Evolutionary conservation across 306 rosid genomes (phyloP).

Genomic region (Medicago truncatula): MtrunA17r5.0-ANR NC_053049.1:48288001-48288500

Average conservation of each 20-base stretch:
- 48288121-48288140: constrained; percentile 21
- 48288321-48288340: constrained; percentile 8
- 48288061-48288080: neutral
- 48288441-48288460: constrained; percentile 34
- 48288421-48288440: constrained; percentile 21
- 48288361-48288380: constrained; percentile 49
- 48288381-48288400: constrained; percentile 63
- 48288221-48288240: constrained; percentile 95
- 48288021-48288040: neutral
- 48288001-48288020: neutral
- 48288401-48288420: neutral
- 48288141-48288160: constrained; percentile 86
- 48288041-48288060: constrained; percentile 32
- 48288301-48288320: constrained; percentile 71
- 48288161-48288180: constrained; percentile 98
- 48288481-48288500: constrained; percentile 7
- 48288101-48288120: neutral
- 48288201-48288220: constrained; percentile 81
- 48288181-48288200: constrained; percentile 96
- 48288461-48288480: constrained; percentile 14
- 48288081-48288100: constrained; percentile 1
- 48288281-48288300: constrained; percentile 74
- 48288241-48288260: constrained; percentile 86
- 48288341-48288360: constrained; percentile 20
- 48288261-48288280: constrained; percentile 71